Base-by-base conservation (phyloP, 2,329 filamentous ascomycete species). In the Fusarium buxicola region DNA sequence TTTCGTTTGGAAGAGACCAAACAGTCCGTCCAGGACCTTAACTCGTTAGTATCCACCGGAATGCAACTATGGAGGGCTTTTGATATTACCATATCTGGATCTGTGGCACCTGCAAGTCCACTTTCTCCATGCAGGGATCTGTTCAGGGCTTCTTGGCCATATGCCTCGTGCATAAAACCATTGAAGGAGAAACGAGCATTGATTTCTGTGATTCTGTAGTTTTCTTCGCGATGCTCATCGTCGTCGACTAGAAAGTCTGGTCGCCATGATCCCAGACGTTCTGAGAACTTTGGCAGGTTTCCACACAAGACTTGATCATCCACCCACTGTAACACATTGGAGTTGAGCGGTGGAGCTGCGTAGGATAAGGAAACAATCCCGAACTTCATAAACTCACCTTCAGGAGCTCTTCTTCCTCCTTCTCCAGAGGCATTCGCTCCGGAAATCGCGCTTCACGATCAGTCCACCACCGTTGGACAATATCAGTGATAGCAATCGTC, bases 121-220 rank as follows among this genome's bases (percentile, higher is more conserved):
- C 34, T 41, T 7, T 27, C 55, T 12, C 62, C 40, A 9, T 43
- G 32, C 8, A 58, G 2, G 15, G 12, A 54, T 18, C 30, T 34
- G 12, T 72, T 63, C 2, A 77, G 52, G 7, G 66, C 72, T 16
- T 70, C 31, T 8, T 77, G 73, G 1, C 74, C 75, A 27, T 74
- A 72, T 0, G 65, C 58, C 13, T 62, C 54, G 30, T 75, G 66
- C 61, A 77, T 53, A 25, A 74, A 76, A 0, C 75, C 76, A 38
- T 80, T 80, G 53, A 79, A 79, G 10, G 70, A 68, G 45, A 79
- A 80, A 0, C 78, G 72, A 2, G 75, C 77, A 43, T 80, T 80
- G 31, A 80, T 79, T 18, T 80, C 78, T 3, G 76, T 77, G 7
- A 80, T 73, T 7, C 70, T 54, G 24, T 70, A 75, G 12, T 64